Base-by-base conservation (phyloP, 23 red algal genomes). In the Gracilaria domingensis region DNA sequence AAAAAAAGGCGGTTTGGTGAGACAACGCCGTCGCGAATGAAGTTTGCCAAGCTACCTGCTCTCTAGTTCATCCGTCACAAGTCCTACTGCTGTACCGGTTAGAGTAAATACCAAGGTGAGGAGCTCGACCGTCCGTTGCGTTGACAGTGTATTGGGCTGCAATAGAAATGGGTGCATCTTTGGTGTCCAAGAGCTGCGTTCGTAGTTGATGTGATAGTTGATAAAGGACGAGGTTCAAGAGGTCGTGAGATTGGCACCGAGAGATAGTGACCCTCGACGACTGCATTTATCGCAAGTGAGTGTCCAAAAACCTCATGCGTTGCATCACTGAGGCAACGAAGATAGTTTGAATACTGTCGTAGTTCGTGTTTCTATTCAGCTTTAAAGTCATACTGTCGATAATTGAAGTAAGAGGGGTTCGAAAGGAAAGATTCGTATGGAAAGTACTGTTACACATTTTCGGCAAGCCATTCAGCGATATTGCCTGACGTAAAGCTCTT, bases 31-130 rank as follows among this genome's bases (percentile, higher is more conserved):
- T 85, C 85, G 0, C 86, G 93, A 38, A 83, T 89, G 85, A 95
- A 95, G 47, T 95, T 95, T 80, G 89, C 87, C 6, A 90, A 90
- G 75, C 45, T 90, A 49, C 87, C 87, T 2, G 87, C 87, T 36
- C 8, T 69, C 18, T 69, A 37, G 26, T 55, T 2, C 14, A 2
- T 55, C 14, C 8, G 17, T 55, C 4, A 45, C 42, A n/a, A n/a
- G n/a, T n/a, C n/a, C 5, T 45, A 7, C 42, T 45, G 11, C 42
- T 45, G 11, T 45, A 45, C 42, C 4, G 42, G 5, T 45, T 4
- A 11, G 42, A 45, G 42, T n/a, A n/a, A n/a, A n/a, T n/a, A n/a
- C n/a, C n/a, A n/a, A n/a, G n/a, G n/a, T n/a, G n/a, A n/a, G n/a
- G n/a, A n/a, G n/a, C n/a, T n/a, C n/a, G n/a, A n/a, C n/a, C n/a